Percentiles rank a stretch among this genome's conserved stretches.
Evolutionary conservation across 2,329 filamentous ascomycete species (phyloP).

Genomic region (Leptographium lundbergii): DNA sequence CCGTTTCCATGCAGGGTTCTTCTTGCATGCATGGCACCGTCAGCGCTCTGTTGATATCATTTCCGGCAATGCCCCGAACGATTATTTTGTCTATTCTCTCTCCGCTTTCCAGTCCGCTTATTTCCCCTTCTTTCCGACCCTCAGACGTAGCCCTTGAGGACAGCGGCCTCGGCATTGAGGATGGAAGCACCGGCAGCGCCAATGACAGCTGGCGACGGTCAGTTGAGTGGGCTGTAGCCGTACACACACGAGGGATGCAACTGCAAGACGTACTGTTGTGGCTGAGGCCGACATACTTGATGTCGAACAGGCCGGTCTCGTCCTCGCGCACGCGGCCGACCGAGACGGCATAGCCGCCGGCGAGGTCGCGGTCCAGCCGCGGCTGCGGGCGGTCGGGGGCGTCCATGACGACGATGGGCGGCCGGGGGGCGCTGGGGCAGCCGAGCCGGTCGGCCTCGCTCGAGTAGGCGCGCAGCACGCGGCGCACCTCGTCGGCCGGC

Average conservation of each 20-base stretch:
- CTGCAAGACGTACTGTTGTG: conserved; percentile 61
- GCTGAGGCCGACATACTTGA: conserved; percentile 88
- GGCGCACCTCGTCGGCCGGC: conserved; percentile 60
- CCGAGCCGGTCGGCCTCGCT: conserved; percentile 72
- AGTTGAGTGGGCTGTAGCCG: neutral
- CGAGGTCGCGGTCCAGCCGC: conserved; percentile 73
- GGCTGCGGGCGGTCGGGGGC: conserved; percentile 86
- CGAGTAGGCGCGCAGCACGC: conserved; percentile 67
- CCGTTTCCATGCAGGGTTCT: no score
- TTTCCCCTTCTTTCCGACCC: neutral
- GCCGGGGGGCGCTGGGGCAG: conserved; percentile 72
- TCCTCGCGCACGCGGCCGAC: conserved; percentile 81
- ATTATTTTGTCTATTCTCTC: no score
- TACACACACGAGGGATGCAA: no score
- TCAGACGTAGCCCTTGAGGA: conserved; percentile 75
- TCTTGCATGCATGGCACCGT: no score
- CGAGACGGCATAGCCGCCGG: conserved; percentile 78
- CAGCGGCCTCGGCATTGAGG: conserved; percentile 82
- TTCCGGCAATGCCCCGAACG: no score
- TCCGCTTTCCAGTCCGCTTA: neutral
- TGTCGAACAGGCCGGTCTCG: conserved; percentile 78
- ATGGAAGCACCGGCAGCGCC: conserved; percentile 94
- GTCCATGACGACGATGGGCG: conserved; percentile 79
- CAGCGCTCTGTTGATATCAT: neutral
- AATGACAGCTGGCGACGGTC: conserved; percentile 54